Conservation (phyloP, 108 stramenopile species). For the Nannochloropsis gaditana region DNA sequence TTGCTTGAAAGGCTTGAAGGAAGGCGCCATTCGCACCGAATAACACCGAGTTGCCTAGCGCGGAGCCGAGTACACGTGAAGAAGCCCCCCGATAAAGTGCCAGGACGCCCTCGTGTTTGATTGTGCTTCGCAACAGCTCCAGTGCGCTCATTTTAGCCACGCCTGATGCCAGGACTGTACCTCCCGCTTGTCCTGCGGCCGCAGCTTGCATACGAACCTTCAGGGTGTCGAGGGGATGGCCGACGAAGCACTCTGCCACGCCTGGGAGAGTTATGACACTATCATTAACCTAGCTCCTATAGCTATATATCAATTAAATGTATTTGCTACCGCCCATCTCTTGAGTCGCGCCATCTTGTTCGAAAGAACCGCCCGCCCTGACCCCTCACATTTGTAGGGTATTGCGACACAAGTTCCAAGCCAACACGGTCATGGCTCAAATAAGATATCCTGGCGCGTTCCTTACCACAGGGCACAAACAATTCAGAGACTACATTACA, state of each 20-base stretch:
- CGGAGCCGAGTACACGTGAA: background rate
- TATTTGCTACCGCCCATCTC: too few relatives aligned
- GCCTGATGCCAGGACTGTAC: background rate
- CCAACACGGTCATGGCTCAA: too few relatives aligned
- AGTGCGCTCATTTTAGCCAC: background rate
- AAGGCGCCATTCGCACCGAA: background rate
- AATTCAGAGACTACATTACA: too few relatives aligned
- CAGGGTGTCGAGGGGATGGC: background rate
- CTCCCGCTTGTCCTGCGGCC: slow-evolving; percentile 8
- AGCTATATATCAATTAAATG: too few relatives aligned
- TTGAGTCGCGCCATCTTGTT: too few relatives aligned
- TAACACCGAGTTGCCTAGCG: background rate
- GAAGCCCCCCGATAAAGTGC: background rate
- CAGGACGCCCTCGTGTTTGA: background rate
- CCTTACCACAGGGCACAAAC: too few relatives aligned
- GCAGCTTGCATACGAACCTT: slow-evolving; percentile 14
- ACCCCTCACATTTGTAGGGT: too few relatives aligned
- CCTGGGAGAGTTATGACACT: background rate
- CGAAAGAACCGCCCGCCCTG: too few relatives aligned
- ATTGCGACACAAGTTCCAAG: too few relatives aligned
- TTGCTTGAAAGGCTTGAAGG: background rate
- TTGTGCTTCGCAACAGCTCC: background rate
- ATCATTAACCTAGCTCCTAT: too few relatives aligned
- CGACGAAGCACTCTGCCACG: background rate
- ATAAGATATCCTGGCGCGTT: too few relatives aligned